Conservation (phyloP, 768 basidiomycete genomes). For the Cystofilobasidium bisporidii region DNA sequence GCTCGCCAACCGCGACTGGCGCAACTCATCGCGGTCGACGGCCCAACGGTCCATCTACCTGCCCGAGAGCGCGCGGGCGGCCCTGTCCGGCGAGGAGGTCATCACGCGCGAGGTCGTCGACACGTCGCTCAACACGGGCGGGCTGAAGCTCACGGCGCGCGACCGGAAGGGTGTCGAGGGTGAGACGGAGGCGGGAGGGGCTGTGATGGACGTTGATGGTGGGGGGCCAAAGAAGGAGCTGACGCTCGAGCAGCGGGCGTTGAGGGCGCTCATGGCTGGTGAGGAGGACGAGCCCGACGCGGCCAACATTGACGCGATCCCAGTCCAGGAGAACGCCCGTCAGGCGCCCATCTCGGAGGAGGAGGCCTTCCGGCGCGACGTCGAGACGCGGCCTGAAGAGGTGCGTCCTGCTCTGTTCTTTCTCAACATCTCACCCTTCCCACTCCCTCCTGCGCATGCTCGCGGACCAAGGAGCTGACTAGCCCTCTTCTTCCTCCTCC, state of each 20-base stretch:
- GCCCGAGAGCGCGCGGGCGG: conserved; percentile 51
- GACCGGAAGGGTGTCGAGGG: not conserved
- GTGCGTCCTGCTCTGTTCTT: no score
- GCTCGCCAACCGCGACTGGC: conserved; percentile 82
- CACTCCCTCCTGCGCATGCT: no score
- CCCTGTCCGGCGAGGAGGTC: not conserved
- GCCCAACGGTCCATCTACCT: conserved; percentile 62
- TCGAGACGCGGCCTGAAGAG: conserved; percentile 53
- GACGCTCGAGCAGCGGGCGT: conserved; percentile 59
- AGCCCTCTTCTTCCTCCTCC: no score
- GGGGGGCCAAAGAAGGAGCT: conserved; percentile 41
- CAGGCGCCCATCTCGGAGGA: conserved; percentile 56
- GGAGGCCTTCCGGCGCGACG: conserved; percentile 75
- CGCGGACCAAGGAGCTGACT: no score
- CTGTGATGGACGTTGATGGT: conserved; percentile 23
- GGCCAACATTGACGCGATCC: conserved; percentile 55
- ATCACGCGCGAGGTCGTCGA: conserved; percentile 21
- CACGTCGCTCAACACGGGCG: not conserved
- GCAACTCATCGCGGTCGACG: conserved; percentile 37
- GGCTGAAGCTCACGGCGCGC: conserved; percentile 2
- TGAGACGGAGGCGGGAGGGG: not conserved
- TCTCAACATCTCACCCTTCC: no score
- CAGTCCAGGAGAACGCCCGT: conserved; percentile 33
- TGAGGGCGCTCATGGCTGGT: conserved; percentile 64
- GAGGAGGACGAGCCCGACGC: conserved; percentile 42